Conservation (phyloP, 192 early-diverging fungal species). For the Jimgerdemannia flammicorona region DNA sequence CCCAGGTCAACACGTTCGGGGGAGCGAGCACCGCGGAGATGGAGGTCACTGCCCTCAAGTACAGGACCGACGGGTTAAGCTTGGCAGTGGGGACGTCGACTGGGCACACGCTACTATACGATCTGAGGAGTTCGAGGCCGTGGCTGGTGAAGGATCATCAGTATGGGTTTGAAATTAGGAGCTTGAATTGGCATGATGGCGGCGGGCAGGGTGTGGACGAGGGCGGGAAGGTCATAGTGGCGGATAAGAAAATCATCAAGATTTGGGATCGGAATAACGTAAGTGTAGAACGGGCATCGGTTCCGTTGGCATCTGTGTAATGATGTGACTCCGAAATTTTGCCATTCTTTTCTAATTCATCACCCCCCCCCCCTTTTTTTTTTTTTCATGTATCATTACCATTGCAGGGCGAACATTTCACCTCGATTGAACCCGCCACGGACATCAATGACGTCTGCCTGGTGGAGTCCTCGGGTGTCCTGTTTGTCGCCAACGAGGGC, state of each 20-base stretch:
- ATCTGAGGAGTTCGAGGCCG: conserved; percentile 82
- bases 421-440: conserved; percentile 85
- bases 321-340: neutral
- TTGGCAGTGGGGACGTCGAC: conserved; percentile 85
- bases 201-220: conserved; percentile 38
- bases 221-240: conserved; percentile 75
- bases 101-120: conserved; percentile 91
- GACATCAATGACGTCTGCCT: conserved; percentile 94
- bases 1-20: conserved; percentile 35
- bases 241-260: conserved; percentile 90
- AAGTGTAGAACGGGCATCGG: conserved; percentile 7
- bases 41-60: conserved; percentile 76
- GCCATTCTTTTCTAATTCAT: neutral
- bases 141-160: conserved; percentile 95
- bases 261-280: conserved; percentile 84
- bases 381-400: neutral
- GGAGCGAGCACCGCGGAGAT: conserved; percentile 31
- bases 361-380: too few relatives aligned
- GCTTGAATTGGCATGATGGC: conserved; percentile 72
- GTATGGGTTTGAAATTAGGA: conserved; percentile 93
- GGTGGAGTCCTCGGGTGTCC: conserved; percentile 75
- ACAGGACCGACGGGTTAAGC: conserved; percentile 81
- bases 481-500: conserved; percentile 91
- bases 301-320: neutral
- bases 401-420: conserved; percentile 73